Evolutionary conservation across 148 eudicot species (phyloP), one percentile per base, ranked within the genome.

Genomic region (Persicaria maculosa): DNA sequence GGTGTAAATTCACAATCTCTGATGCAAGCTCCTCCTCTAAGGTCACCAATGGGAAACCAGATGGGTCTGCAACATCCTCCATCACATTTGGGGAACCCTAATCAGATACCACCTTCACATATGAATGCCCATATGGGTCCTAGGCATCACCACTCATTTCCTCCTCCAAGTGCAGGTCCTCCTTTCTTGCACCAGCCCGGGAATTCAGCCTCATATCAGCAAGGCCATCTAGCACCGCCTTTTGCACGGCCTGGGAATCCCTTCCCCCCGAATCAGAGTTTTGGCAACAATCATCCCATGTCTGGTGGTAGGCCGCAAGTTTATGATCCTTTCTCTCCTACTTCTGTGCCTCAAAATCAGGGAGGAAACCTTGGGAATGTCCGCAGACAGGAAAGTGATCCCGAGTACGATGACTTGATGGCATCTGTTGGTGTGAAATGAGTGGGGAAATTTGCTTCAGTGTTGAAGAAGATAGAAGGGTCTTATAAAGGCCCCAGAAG

Each of bases 341-440:
- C 88, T 79, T 77, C 94, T 20, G 81, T 72, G 6, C 69, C 89
- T 69, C 81, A 75, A 44, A 58, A 36, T 44, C 85, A 77, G 76
- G 84, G 89, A 72, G 82, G 79, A 76, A 84, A 79, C 77, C 31
- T 40, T 46, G 74, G 77, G 12, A 81, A 62, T 68, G 53, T 36
- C 48, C 81, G 80, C 54, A 89, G 78, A 68, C 88, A 85, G 83
- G 98, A 93, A 47, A 83, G 77, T 74, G 97, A 93, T 80, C 97
- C 98, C 22, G 98, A 93, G 76, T 93, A 93, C 4, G 97, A 93
- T 72, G 92, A 93, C 70, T 79, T 93, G 81, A 91, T 93, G 98
- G 97, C 91, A 68, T 93, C 97, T 15, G 98, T 93, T 77, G 98
- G 98, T 67, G 89, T 91, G 48, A 91, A 88, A 80, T 93, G 71